Evolutionary conservation across 345 rosid species (phyloP).

Genomic region (Passiflora organensis): DNA sequence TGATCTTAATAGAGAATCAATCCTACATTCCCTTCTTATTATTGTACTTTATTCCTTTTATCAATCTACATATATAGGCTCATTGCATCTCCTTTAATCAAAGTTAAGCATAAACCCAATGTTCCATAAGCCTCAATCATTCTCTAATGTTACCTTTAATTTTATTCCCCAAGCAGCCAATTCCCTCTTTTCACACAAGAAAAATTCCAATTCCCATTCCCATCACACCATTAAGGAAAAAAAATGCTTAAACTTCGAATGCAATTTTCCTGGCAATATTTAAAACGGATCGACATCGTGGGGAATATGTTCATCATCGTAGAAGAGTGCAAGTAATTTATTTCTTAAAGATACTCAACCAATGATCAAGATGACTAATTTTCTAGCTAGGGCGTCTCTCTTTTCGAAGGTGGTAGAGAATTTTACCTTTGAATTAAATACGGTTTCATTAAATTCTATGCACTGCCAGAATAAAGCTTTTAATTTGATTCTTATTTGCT

Average conservation of each 20-base stretch:
- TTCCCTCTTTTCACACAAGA: neutral
- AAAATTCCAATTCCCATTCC: constrained; percentile 3
- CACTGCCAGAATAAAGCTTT: too few species aligned
- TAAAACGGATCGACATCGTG: constrained; percentile 11
- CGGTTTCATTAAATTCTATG: too few species aligned
- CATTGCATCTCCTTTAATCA: constrained; percentile 26
- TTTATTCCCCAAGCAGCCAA: constrained; percentile 24
- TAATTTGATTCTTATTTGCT: too few species aligned
- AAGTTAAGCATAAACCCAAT: constrained; percentile 37
- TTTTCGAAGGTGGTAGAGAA: too few species aligned
- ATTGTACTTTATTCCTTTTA: constrained; percentile 39
- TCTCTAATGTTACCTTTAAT: constrained; percentile 22
- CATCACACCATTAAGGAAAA: too few species aligned
- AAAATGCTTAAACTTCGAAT: too few species aligned
- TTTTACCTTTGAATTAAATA: too few species aligned
- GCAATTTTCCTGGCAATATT: constrained; percentile 13
- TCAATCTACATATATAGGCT: constrained; percentile 23
- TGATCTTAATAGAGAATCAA: constrained; percentile 18
- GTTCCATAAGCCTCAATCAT: neutral
- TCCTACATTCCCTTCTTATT: constrained; percentile 34
- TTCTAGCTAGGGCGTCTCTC: too few species aligned
- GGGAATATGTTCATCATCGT: constrained; percentile 34
- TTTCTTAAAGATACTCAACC: constrained; percentile 18
- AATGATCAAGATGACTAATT: constrained; percentile 10
- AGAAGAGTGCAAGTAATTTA: constrained; percentile 10